phyloP scores from a whole-genome alignment of 2,329 filamentous ascomycete species.

The Fusarium sp. region DNA sequence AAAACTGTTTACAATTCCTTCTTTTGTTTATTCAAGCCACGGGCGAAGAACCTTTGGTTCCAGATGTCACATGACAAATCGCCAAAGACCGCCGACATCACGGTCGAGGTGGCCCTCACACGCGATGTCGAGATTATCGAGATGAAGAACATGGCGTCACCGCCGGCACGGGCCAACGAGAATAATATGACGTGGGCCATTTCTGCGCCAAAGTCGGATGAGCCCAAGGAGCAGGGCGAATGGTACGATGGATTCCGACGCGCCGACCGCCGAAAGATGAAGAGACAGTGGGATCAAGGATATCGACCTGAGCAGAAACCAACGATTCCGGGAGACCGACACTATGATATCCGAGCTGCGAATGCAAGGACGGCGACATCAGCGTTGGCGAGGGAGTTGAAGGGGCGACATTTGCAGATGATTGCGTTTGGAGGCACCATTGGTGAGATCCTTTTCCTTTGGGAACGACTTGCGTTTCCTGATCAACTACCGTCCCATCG shows the following conservation, averaged over 20 bases:
- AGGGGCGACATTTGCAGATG: constrained; percentile 92
- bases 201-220: constrained; percentile 17
- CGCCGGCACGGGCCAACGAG: constrained; percentile 9
- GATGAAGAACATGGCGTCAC: constrained; percentile 24
- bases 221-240: constrained; percentile 21
- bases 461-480: not conserved
- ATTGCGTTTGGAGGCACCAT: constrained; percentile 96
- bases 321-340: constrained; percentile 50
- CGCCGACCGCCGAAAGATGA: constrained; percentile 33
- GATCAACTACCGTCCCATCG: not conserved
- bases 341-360: constrained; percentile 67
- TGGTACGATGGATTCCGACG: constrained; percentile 41
- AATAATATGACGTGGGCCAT: constrained; percentile 25
- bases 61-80: constrained; percentile 29
- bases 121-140: constrained; percentile 35
- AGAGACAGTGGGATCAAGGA: constrained; percentile 18
- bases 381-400: constrained; percentile 80
- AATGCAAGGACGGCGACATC: constrained; percentile 82
- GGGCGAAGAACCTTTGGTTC: not conserved
- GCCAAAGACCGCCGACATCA: constrained; percentile 34
- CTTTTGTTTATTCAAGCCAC: not conserved
- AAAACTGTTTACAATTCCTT: not conserved
- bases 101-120: constrained; percentile 31
- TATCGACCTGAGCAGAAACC: constrained; percentile 33
- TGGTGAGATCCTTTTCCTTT: constrained; percentile 58